Evolutionary conservation across 768 basidiomycete species (phyloP), one percentile per base, ranked within the genome.

Genomic region (Russula olivacea): DNA sequence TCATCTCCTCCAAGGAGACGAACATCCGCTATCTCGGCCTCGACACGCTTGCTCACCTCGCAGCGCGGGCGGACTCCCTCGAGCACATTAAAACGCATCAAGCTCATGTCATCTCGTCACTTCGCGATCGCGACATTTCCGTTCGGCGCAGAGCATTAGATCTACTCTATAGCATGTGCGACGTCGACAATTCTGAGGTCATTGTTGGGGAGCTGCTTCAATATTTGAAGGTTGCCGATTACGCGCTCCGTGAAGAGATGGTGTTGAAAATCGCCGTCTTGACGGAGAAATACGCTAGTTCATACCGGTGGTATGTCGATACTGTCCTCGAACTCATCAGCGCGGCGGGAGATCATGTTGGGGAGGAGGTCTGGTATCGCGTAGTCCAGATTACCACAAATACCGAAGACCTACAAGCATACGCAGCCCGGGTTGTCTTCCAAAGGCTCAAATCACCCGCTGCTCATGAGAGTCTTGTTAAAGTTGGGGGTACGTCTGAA

Each of bases 291-390:
- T 98, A 98, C 71, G 97, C 97, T 25, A 89, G 84, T 60, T 97
- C 92, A 59, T 97, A 96, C 75, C 94, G 95, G 76, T 96, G 95
- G 95, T 98, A 99, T 78, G 92, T 99, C 61, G 96, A 99, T 74
- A 99, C 94, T 68, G 92, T 98, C 71, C 77, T 99, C 69, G 89
- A 94, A 71, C 84, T 99, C 61, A 96, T 99, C 72, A 92, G 90
- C 71, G 88, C 93, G 45, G 97, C 97, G 12, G 97, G 97, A 58
- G 97, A 99, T 71, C 94, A 99, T 72, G 96, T 99, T 57, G 97
- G 97, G 51, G 96, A 98, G 67, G 97, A 98, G 78, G 97, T 99
- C 38, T 99, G 97, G 97, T 98, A 97, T 74, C 91, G 97, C 57
- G 94, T 99, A 55, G 89, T 99, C 30, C 97, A 98, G 72, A 98